Conservation (phyloP, 2,329 filamentous ascomycete genomes). For the Penicillium nordicum region DNA sequence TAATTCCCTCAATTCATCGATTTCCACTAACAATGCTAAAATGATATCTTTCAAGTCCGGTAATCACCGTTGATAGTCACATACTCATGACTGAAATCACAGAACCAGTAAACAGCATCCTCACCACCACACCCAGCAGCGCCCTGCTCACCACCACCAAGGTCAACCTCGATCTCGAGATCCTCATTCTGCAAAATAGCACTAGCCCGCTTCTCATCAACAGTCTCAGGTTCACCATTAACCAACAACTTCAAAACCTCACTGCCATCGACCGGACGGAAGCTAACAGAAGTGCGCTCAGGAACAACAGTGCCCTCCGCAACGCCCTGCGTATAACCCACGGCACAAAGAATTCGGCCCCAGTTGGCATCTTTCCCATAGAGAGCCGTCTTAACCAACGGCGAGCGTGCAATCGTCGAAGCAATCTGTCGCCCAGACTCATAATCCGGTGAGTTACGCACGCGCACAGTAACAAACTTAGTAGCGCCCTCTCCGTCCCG, state of each 20-base stretch:
- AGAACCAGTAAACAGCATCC: constrained; percentile 62
- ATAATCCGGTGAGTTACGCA: constrained; percentile 68
- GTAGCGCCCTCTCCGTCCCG: constrained; percentile 96
- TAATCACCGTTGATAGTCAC: constrained; percentile 68
- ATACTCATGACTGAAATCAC: constrained; percentile 67
- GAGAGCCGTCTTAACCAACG: constrained; percentile 93
- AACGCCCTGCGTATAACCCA: constrained; percentile 67
- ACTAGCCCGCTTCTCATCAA: constrained; percentile 59
- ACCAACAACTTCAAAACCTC: constrained; percentile 57
- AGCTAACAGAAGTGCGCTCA: constrained; percentile 57
- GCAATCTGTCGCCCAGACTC: constrained; percentile 74
- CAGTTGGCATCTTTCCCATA: constrained; percentile 98
- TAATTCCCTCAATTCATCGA: not conserved
- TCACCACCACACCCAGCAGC: constrained; percentile 42
- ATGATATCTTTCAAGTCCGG: constrained; percentile 47
- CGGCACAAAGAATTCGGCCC: constrained; percentile 93
- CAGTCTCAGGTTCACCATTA: constrained; percentile 58
- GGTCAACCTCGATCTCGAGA: constrained; percentile 58
- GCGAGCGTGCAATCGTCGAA: constrained; percentile 81
- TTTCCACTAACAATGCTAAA: not conserved
- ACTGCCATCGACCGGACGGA: constrained; percentile 58
- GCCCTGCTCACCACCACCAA: constrained; percentile 51
- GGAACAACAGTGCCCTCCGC: constrained; percentile 49
- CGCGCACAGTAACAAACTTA: constrained; percentile 92
- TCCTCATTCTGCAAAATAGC: constrained; percentile 61